Evolutionary conservation across 179 eudicot genomes (phyloP).

Genomic region (Sideroxylon spinosum): DNA sequence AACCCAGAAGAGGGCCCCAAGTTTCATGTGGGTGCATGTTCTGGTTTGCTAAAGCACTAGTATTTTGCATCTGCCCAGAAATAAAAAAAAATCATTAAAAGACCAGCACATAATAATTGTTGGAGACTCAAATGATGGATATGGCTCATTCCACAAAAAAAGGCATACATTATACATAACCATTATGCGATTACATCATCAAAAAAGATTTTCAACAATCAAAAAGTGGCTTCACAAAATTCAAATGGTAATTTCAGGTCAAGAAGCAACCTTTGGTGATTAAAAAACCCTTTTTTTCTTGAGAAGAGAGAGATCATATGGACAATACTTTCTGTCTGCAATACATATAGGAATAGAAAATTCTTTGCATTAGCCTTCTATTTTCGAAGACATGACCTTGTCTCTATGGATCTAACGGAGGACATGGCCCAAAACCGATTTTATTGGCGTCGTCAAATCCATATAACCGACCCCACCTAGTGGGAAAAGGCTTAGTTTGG

Average conservation of each 20-base stretch:
- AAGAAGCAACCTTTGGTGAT: neutral
- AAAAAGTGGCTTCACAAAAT: neutral
- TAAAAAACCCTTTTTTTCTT: neutral
- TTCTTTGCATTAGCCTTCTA: no score
- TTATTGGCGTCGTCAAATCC: no score
- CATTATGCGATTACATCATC: neutral
- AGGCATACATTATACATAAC: neutral
- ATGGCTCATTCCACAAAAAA: no score
- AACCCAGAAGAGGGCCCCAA: slow-evolving; percentile 67
- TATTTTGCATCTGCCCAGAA: slow-evolving; percentile 65
- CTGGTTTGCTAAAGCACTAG: slow-evolving; percentile 45
- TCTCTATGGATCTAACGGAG: no score
- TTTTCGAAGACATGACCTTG: no score
- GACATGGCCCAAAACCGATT: no score
- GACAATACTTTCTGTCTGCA: neutral
- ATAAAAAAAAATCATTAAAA: neutral
- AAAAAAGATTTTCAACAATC: neutral
- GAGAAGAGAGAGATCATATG: neutral
- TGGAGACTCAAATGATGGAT: no score
- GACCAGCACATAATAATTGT: no score
- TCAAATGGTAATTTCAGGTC: neutral
- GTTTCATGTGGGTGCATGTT: slow-evolving; percentile 58
- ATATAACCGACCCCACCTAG: no score
- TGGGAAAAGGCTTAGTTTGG: no score
- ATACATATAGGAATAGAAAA: neutral